Base-by-base conservation (phyloP, 148 eudicot species). In the Oxyria digyna region DNA sequence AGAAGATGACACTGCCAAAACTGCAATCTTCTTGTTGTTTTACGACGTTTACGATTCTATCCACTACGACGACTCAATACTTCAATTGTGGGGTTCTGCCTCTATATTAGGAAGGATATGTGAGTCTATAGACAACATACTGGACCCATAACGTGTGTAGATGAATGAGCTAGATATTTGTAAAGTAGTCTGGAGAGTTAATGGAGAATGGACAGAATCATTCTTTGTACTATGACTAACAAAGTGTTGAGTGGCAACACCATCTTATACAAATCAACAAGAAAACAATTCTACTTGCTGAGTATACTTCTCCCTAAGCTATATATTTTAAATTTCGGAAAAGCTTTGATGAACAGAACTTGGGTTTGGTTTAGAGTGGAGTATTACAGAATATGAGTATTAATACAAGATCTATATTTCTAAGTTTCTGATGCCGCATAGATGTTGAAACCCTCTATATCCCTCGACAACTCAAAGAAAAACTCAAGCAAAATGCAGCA, bases 1-100 rank as follows among this genome's bases (percentile, higher is more conserved):
- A 82, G 74, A 17, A 73, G 96, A 82, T 89, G 66, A 59, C 20
- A 31, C 38, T 38, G 3, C 9, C 1, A 59, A 29, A 27, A 29
- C 20, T 27, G 35, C 35, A 29, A 27, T 27, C 14, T 13, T 54
- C 10, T 27, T 11, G 29, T 35, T 57, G 35, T 59, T 13, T 11
- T 55, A 26, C 33, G 6, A 21, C 1, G 2, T 50, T 20, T 12
- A 26, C 17, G 33, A 14, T 57, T 31, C 65, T 29, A 52, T 29
- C 31, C 29, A 52, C 31, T 24, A 52, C 14, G 13, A 52, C 29
- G 31, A 24, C 31, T 49, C 3, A 3, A 15, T 45, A 45, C 49
- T 14, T 45, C 49, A 15, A 14, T 13, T 14, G 49, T 45, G 49
- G 49, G 18, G 49, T 45, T 45, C 5, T 45, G 49, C 49, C 49